Evolutionary conservation across 371 early-diverging fungal genomes (phyloP), one percentile per base, ranked within the genome.

Genomic region (Mortierella sp.): DNA sequence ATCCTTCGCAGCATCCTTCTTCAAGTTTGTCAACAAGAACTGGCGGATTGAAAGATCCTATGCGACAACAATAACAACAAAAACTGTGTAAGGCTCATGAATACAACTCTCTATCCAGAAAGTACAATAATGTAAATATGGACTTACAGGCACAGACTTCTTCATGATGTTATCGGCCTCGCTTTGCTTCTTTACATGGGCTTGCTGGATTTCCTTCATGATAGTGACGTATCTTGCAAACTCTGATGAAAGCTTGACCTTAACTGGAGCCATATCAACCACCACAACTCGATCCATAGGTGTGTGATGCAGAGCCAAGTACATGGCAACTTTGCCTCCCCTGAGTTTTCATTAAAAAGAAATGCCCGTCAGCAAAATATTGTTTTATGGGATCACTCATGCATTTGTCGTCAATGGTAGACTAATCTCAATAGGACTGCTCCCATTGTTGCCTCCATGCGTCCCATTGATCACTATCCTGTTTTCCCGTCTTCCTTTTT

Each of bases 321-420:
- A 85, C 97, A 98, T 97, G 0, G 93, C 96, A 0, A 92, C 94
- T 72, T 97, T 96, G 26, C 97, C 97, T 28, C 98, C 98, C 94
- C 93, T 91, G 73, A 16, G 10, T 37, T 61, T 18, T 37, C 4
- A 39, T 60, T 14, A 22, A 11, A 28, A 24, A 32, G 4, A 55
- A 30, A 52, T 49, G 18, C 3, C 12, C 12, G 58, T 57, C 60
- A 60, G 12, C 58, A 55, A 52, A 22, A 20, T 51, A n/a, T 51
- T 52, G 52, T n/a, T 22, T 52, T 54, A n/a, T 11, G 10, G 10
- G n/a, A 54, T 24, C 24, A 16, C 28, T 24, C n/a, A 54, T 22
- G 55, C 9, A 16, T 16, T 11, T 11, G 43, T 43, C 11, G 12
- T 6, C 43, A 40, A 40, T 39, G 39, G 39, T 6, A 39, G 10